Percentiles rank a stretch among this genome's conserved stretches.
Evolutionary conservation across 2,329 filamentous ascomycete genomes (phyloP).

Genomic region (Tolypocladium tundrense): DNA sequence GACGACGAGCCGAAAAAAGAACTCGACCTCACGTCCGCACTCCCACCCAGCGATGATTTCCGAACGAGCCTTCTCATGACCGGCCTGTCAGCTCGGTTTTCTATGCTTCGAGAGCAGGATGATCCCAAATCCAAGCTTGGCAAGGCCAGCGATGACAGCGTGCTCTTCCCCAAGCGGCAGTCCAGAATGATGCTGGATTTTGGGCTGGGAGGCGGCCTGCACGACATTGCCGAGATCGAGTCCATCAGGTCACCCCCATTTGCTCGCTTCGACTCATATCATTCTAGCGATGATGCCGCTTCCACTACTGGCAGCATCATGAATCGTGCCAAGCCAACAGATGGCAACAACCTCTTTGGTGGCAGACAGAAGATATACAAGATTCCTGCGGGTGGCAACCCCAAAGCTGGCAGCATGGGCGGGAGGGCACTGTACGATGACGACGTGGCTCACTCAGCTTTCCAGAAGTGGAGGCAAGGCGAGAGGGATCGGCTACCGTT

Average conservation of each 20-base stretch:
- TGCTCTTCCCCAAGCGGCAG: slow-evolving; percentile 70
- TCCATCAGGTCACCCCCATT: slow-evolving; percentile 59
- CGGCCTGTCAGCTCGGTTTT: slow-evolving; percentile 87
- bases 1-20: slow-evolving; percentile 52
- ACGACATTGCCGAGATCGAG: slow-evolving; percentile 85
- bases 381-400: slow-evolving; percentile 46
- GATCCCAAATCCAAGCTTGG: slow-evolving; percentile 81
- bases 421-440: slow-evolving; percentile 75
- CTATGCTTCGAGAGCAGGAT: slow-evolving; percentile 92
- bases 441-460: slow-evolving; percentile 73
- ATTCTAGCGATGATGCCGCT: slow-evolving; percentile 62
- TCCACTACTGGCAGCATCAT: slow-evolving; percentile 63
- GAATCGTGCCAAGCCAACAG: slow-evolving; percentile 68
- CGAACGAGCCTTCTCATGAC: slow-evolving; percentile 94
- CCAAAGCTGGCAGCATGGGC: slow-evolving; percentile 41
- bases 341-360: slow-evolving; percentile 89
- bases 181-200: slow-evolving; percentile 68
- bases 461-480: slow-evolving; percentile 61
- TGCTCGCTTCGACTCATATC: slow-evolving; percentile 54
- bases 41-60: slow-evolving; percentile 83
- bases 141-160: slow-evolving; percentile 92
- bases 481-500: slow-evolving; percentile 45
- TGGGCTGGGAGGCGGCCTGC: slow-evolving; percentile 47
- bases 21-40: slow-evolving; percentile 60
- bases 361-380: slow-evolving; percentile 94